Percentiles rank a stretch among this genome's conserved stretches.
phyloP scores from a whole-genome alignment of 257 asterid genomes.

The Primulina tabacum region DNA sequence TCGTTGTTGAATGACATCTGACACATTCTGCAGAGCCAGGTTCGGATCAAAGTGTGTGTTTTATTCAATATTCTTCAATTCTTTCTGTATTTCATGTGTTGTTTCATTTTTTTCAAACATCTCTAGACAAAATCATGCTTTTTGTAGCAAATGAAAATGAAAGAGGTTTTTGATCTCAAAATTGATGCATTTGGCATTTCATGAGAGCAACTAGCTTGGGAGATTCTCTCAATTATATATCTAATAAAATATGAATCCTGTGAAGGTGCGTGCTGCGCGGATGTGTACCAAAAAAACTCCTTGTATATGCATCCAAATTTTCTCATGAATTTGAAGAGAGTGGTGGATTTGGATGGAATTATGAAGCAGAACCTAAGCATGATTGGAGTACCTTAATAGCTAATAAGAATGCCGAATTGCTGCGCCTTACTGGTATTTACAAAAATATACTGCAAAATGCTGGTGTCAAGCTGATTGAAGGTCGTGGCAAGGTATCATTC shows the following conservation, averaged over 20 bases:
- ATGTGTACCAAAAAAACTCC: constrained; percentile 92
- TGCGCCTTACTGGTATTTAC: constrained; percentile 85
- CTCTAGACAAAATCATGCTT: background rate
- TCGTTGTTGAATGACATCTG: constrained; percentile 1
- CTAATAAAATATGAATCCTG: constrained; percentile 26
- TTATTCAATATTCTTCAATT: background rate
- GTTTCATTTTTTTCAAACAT: background rate
- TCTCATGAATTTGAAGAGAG: constrained; percentile 96
- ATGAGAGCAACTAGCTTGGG: constrained; percentile 3
- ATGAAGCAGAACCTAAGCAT: constrained; percentile 82
- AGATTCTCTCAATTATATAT: constrained; percentile 16
- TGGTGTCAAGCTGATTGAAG: constrained; percentile 69
- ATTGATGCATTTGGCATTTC: constrained; percentile 12
- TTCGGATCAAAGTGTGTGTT: background rate
- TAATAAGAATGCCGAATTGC: constrained; percentile 90
- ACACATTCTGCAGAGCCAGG: background rate
- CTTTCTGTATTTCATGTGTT: background rate
- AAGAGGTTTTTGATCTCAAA: constrained; percentile 6
- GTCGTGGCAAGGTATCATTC: constrained; percentile 83
- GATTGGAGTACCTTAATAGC: constrained; percentile 93
- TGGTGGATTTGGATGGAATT: constrained; percentile 87
- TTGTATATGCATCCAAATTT: constrained; percentile 85
- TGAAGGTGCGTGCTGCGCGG: constrained; percentile 98
- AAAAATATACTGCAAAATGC: constrained; percentile 77
- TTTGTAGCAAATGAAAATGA: background rate